phyloP scores from a whole-genome alignment of 225 moss, liverwort and hornwort species.

The Polytrichum commune region DNA sequence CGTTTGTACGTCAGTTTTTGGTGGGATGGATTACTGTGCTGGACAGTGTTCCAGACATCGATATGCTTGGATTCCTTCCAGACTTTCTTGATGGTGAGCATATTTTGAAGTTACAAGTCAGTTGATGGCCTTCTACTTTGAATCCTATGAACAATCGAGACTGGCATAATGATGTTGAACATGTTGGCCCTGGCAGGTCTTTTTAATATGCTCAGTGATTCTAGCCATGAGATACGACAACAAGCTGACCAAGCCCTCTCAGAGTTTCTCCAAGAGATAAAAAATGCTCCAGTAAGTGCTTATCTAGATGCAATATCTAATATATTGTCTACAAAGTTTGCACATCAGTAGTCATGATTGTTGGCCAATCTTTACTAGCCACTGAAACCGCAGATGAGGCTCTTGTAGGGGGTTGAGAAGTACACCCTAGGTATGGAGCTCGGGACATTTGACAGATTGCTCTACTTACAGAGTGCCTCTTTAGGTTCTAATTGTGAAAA shows the following conservation, averaged over 20 bases:
- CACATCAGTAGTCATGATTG: background rate
- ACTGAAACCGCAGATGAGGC: background rate
- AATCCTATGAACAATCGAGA: constrained; percentile 5
- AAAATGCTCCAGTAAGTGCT: constrained; percentile 74
- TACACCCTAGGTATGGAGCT: no score
- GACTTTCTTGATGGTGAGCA: constrained; percentile 62
- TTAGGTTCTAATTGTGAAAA: background rate
- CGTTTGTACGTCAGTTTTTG: constrained; percentile 51
- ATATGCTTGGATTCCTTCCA: constrained; percentile 71
- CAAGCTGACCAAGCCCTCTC: constrained; percentile 89
- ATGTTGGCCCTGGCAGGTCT: constrained; percentile 51
- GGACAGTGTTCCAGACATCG: constrained; percentile 59
- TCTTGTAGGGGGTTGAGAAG: background rate
- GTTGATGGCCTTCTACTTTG: background rate
- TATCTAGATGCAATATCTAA: background rate
- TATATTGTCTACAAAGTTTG: background rate
- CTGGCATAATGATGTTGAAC: background rate
- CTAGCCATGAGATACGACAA: constrained; percentile 81
- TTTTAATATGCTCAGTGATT: constrained; percentile 95
- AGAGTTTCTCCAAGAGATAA: constrained; percentile 92
- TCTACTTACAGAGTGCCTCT: background rate
- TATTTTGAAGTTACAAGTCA: background rate
- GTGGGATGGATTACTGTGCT: constrained; percentile 72
- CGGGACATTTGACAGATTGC: constrained; percentile 6
- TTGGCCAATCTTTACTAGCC: background rate